Evolutionary conservation across 1,284 basidiomycete genomes (phyloP).

Genomic region (Vanrija pseudolonga): DNA sequence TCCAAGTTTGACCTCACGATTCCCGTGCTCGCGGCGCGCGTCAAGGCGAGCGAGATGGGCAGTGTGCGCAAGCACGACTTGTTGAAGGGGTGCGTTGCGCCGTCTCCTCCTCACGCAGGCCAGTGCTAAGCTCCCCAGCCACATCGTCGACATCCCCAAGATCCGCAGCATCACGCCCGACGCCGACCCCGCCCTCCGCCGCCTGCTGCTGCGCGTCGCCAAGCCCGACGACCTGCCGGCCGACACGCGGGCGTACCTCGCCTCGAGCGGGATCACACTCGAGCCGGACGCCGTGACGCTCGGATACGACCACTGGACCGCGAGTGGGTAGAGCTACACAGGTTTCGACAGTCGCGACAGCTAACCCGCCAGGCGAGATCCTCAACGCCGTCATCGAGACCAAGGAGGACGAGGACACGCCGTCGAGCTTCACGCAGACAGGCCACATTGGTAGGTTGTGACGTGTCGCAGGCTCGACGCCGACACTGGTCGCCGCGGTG

Average conservation of each 20-base stretch:
- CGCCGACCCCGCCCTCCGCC: slow-evolving; percentile 53
- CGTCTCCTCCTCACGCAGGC: not conserved
- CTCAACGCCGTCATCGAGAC: slow-evolving; percentile 73
- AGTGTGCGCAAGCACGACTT: slow-evolving; percentile 57
- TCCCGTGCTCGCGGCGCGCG: slow-evolving; percentile 62
- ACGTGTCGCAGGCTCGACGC: too few species aligned
- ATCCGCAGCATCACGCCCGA: slow-evolving; percentile 60
- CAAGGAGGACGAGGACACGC: slow-evolving; percentile 69
- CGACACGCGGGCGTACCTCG: slow-evolving; percentile 58
- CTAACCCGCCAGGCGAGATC: slow-evolving; percentile 64
- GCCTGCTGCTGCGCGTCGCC: slow-evolving; percentile 61
- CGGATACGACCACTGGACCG: slow-evolving; percentile 79
- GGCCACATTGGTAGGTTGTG: slow-evolving; percentile 79
- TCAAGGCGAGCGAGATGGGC: slow-evolving; percentile 60
- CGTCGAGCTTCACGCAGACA: slow-evolving; percentile 79
- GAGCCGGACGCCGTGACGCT: slow-evolving; percentile 61
- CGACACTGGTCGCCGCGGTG: too few species aligned
- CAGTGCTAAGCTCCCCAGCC: slow-evolving; percentile 43
- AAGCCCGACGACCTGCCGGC: slow-evolving; percentile 62
- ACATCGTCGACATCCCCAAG: slow-evolving; percentile 63
- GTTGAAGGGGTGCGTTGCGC: slow-evolving; percentile 57
- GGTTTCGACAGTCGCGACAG: too few species aligned
- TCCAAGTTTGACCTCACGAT: slow-evolving; percentile 62
- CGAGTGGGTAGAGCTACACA: slow-evolving; percentile 58
- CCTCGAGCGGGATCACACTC: slow-evolving; percentile 57